Evolutionary conservation across 75 land plant species (phyloP), one percentile per base, ranked within the genome.

Genomic region (Pinus taeda): DNA sequence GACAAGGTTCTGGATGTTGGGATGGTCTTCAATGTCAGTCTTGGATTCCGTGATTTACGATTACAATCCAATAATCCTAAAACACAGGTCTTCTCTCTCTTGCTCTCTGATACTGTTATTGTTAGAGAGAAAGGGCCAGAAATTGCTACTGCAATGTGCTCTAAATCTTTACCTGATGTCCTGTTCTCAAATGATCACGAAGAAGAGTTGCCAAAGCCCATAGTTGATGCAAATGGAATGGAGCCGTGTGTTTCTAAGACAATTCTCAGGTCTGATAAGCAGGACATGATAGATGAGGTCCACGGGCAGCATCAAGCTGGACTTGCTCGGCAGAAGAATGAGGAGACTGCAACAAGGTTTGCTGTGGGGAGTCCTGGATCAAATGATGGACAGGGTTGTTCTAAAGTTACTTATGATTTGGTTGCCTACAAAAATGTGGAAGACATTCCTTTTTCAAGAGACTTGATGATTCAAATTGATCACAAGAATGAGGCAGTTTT

Each of bases 401-500:
- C 59, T 9, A 85, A 70, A 39, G 30, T 77, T 8, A 57, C 76
- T 2, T 77, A 77, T 14, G 88, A 86, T 21, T 67, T 86, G 71
- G 65, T 62, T 15, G 88, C 88, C 8, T 86, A 86, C 71, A 78
- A 79, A 67, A 84, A 84, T 74, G 82, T 86, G 22, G 87, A 86
- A 57, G 88, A 86, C 63, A 84, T 86, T 73, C 88, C 82, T 21
- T 71, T 64, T 36, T 67, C 75, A 49, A 81, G 81, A 73, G 88
- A 86, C 53, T 66, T 84, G 60, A 86, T 79, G 87, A 86, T 86
- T 64, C 88, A 86, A 59, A 85, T 86, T 26, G 88, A 86, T 76
- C 82, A 84, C 57, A 86, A 86, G 76, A 86, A 86, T 60, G 87
- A 86, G 37, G 78, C 88, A 22, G 86, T 86, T 33, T 60, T 86